A percentile compares a stretch with the other conserved stretches of the same genome.
These are phyloP conservation scores for Erysiphe pulchra DNA, from an alignment of 2,329 filamentous ascomycete genomes.

Conservation along the genomic window DNA sequence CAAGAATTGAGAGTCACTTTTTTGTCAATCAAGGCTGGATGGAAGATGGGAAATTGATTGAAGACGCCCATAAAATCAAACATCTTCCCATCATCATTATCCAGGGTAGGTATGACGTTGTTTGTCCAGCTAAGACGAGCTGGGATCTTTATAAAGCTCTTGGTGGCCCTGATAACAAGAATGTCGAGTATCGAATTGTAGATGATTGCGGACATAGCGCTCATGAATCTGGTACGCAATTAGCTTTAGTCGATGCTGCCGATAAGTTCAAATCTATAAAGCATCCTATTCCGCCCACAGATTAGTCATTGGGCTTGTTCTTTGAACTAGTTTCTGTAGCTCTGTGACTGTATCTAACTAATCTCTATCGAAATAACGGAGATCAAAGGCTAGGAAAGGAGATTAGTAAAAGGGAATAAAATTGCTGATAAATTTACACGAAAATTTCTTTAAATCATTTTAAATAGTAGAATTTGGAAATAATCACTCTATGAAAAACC, in stretches of 20 bases:
- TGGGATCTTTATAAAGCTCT: conserved; percentile 19
- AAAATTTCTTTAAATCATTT: too few species aligned
- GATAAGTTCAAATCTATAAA: conserved; percentile 10
- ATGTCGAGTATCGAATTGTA: conserved; percentile 10
- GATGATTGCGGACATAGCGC: conserved; percentile 10
- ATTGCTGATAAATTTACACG: too few species aligned
- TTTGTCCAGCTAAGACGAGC: conserved; percentile 19
- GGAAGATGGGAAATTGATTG: conserved; percentile 16
- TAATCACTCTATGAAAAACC: too few species aligned
- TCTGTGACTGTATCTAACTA: too few species aligned
- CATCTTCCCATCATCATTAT: conserved; percentile 15
- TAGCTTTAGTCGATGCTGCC: conserved; percentile 10
- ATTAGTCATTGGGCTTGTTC: too few species aligned
- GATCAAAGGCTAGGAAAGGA: too few species aligned
- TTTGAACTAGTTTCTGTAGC: too few species aligned
- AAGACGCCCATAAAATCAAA: conserved; percentile 10
- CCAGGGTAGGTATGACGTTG: conserved; percentile 21
- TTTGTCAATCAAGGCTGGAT: conserved; percentile 18
- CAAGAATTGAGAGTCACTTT: conserved; percentile 19
- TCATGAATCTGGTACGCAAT: conserved; percentile 9
- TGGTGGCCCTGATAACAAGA: conserved; percentile 9
- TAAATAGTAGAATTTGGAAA: too few species aligned
- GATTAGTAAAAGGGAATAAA: too few species aligned
- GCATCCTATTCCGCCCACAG: too few species aligned
- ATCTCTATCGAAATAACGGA: too few species aligned